Base-by-base conservation (phyloP, 306 rosid species). In the Fagus sylvatica region DNA sequence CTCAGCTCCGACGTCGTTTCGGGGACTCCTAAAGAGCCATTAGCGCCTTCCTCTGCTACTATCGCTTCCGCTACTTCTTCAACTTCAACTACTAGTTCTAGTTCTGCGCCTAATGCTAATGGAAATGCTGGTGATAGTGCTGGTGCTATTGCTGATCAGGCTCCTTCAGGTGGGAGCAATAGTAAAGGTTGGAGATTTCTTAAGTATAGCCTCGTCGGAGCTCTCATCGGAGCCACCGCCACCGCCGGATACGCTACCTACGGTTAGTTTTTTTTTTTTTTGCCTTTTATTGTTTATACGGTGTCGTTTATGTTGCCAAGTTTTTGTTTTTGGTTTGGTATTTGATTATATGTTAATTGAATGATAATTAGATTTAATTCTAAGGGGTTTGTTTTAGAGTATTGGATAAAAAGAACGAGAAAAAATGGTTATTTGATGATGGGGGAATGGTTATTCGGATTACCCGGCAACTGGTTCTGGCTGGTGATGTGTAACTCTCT, bases 1-100 rank as follows among this genome's bases (percentile, higher is more conserved):
- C 32, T 88, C 62, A 84, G 87, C 90, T 81, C 92, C 76, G 76
- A 74, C 17, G 69, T 80, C 43, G 81, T 81, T 34, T 79, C 91
- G 1, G 79, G 54, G 22, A 72, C 86, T 82, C 83, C 85, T 57
- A 88, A 84, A 61, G 87, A 81, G 76, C 80, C 92, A 1, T 46
- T 88, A 43, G 34, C 49, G 34, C 84, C 80, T 4, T 76, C 91
- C 48, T 79, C 79, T 83, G 78, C 72, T 62, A 61, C 76, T 42
- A 7, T 53, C 33, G 83, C 75, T 6, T 43, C 92, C 49, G 79
- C 80, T 79, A 76, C 73, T 69, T 48, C 71, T 12, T 66, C 82
- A 46, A 59, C 82, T 30, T 80, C 79, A 22, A 22, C 28, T 22
- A 22, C 28, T 22, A 22, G 28, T 15, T 82, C 61, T 13, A 76